A percentile compares a stretch with the other conserved stretches of the same genome.
These are phyloP conservation scores for Penicillium sp. DNA, from an alignment of 2,329 filamentous ascomycete genomes.

Conservation along the genomic window DNA sequence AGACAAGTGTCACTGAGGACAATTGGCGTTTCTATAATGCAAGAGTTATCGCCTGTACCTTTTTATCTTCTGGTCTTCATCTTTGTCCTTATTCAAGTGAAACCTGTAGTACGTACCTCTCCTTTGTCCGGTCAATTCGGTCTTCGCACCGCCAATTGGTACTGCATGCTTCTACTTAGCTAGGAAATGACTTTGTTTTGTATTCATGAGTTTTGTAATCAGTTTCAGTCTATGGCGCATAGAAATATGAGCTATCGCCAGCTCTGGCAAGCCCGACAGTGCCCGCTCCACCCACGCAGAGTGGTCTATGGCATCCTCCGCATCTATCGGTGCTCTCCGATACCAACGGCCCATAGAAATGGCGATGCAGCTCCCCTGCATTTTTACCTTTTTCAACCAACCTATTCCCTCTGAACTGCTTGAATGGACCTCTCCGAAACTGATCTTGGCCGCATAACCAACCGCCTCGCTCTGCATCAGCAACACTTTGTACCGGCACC, in stretches of 20 bases:
- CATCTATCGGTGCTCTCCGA: constrained; percentile 37
- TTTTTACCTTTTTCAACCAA: constrained; percentile 2
- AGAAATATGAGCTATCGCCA: background rate
- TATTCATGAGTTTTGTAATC: background rate
- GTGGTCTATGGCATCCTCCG: constrained; percentile 23
- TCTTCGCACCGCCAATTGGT: background rate
- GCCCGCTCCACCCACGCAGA: constrained; percentile 1
- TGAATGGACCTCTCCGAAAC: constrained; percentile 23
- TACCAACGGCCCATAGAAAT: constrained; percentile 22
- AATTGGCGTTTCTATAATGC: background rate
- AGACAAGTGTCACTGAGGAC: background rate
- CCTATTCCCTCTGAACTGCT: background rate
- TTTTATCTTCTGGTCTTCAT: background rate
- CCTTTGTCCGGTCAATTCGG: background rate
- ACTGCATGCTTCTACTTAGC: background rate
- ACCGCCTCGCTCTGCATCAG: constrained; percentile 34
- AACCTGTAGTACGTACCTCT: background rate
- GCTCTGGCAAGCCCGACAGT: background rate
- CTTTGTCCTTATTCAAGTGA: background rate
- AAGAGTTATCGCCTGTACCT: background rate
- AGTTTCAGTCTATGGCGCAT: background rate
- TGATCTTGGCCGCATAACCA: constrained; percentile 25
- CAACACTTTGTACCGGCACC: constrained; percentile 27
- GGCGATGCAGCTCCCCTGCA: constrained; percentile 1
- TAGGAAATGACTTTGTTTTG: background rate